Evolutionary conservation across 2,329 filamentous ascomycete species (phyloP), one percentile per base, ranked within the genome.

Genomic region (Biscogniauxia sp.): DNA sequence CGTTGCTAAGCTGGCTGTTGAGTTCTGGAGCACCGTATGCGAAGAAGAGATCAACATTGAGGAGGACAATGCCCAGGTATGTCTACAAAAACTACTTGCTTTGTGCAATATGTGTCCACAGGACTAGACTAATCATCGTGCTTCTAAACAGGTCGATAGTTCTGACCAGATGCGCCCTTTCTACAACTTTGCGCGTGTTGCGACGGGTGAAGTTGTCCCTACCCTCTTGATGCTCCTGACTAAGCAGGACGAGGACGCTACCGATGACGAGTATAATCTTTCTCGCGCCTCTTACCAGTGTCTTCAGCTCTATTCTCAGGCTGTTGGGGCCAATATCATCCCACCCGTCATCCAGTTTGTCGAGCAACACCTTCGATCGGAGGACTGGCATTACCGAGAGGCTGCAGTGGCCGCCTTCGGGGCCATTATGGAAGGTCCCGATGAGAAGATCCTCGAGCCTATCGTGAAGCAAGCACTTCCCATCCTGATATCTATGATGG

Each of bases 21-120:
- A 99, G 76, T 99, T 99, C 81, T 99, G 95, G 95, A 98, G 94
- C 82, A 97, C 95, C n/a, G 95, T 99, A 54, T 99, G 95, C 77
- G 95, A 99, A 76, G 95, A 99, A 79, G 95, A 99, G 78, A 94
- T 97, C 70, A 90, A 90, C 66, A 98, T 99, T 71, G 95, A 99
- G 74, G 95, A 99, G 73, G 95, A 99, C 77, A 99, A 99, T 76
- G 84, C 88, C 66, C 88, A 91, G 78, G 88, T 90, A 79, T 68
- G 79, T 76, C 11, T 20, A 11, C 53, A 5, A 32, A 32, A 32
- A 7, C 28, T 9, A 32, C 28, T 13, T 7, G 2, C 9, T 54
- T 54, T 8, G 51, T 54, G 37, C 4, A 45, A 6, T n/a, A 51
- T 17, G 20, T 54, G 8, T 49, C 20, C 5, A 23, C 37, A 32